Evolutionary conservation across 1,139 yeast species (phyloP), one percentile per base, ranked within the genome.

Genomic region (Yamadazyma mexicana): DNA sequence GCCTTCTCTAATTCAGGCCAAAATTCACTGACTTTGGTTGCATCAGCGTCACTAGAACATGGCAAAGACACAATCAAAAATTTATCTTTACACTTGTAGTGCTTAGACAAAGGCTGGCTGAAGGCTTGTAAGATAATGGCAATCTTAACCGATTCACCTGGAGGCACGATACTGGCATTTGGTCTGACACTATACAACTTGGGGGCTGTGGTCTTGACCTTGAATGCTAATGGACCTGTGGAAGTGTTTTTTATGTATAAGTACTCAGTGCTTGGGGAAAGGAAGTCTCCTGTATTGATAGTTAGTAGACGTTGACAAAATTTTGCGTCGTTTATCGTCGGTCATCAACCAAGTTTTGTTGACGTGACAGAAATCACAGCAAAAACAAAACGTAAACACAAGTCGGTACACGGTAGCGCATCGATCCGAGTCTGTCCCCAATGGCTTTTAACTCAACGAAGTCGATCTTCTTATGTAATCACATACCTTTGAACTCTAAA

Each of bases 151-250:
- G 82, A 64, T 47, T 79, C 78, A 29, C 95, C 94, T 11, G 98
- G 92, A 31, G 72, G 75, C 42, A 92, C 73, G 31, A 84, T 66
- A 20, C 95, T 80, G 42, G 97, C 94, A 62, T 91, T 92, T 44
- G 98, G 98, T 66, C 96, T 83, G 40, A 92, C 98, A 64, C 96
- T 87, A 71, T 91, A 87, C 61, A 88, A 75, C 63, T 87, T 91
- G 44, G 99, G 99, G 11, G 98, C 97, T 8, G 99, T 92, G 36
- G 99, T 92, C 68, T 92, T 94, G 58, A 94, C 97, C 71, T 94
- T 94, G 74, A 88, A 92, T 24, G 96, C 96, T 56, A 79, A 66
- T 36, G 84, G 75, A 30, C 80, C 68, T 24, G 67, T 61, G 17
- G 87, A 66, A 42, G 79, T 76, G 68, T 92, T 92, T 44, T 77